A percentile compares a stretch with the other conserved stretches of the same genome.
Conservation (phyloP, 2,329 filamentous ascomycete genomes). For the Colletotrichum costaricense region DNA sequence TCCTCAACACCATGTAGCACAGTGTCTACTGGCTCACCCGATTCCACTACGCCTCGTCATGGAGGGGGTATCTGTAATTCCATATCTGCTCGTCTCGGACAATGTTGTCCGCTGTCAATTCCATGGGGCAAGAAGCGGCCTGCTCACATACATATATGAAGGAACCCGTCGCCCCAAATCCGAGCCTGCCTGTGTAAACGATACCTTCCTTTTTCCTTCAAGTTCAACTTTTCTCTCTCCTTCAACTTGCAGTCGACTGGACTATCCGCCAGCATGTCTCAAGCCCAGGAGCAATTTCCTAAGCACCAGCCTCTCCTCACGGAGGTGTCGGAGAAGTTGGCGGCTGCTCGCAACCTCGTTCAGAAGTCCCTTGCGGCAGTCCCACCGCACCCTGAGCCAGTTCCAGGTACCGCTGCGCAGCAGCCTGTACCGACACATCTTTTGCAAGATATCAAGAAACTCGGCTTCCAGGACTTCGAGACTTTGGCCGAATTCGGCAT, state of each 20-base stretch:
- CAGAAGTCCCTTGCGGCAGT: slow-evolving; percentile 24
- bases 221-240: not conserved
- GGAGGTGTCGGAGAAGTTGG: slow-evolving; percentile 24
- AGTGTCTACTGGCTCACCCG: not conserved
- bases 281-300: slow-evolving; percentile 21
- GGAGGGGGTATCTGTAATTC: not conserved
- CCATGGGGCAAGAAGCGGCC: too few relatives aligned
- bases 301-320: slow-evolving; percentile 18
- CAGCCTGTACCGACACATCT: slow-evolving; percentile 23
- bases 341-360: slow-evolving; percentile 21
- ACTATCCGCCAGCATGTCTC: slow-evolving; percentile 19
- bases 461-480: slow-evolving; percentile 38
- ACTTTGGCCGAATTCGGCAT: slow-evolving; percentile 34
- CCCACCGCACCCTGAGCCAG: slow-evolving; percentile 8
- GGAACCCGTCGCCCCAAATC: not conserved
- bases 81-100: not conserved
- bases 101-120: not conserved
- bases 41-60: slow-evolving; percentile 2
- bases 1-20: slow-evolving; percentile 6
- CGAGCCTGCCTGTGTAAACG: not conserved
- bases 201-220: not conserved
- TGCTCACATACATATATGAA: slow-evolving; percentile 11
- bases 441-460: slow-evolving; percentile 34
- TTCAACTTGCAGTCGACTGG: not conserved
- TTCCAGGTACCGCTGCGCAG: not conserved